Conservation (phyloP, 2,329 filamentous ascomycete genomes). For the Fusarium sp. region DNA sequence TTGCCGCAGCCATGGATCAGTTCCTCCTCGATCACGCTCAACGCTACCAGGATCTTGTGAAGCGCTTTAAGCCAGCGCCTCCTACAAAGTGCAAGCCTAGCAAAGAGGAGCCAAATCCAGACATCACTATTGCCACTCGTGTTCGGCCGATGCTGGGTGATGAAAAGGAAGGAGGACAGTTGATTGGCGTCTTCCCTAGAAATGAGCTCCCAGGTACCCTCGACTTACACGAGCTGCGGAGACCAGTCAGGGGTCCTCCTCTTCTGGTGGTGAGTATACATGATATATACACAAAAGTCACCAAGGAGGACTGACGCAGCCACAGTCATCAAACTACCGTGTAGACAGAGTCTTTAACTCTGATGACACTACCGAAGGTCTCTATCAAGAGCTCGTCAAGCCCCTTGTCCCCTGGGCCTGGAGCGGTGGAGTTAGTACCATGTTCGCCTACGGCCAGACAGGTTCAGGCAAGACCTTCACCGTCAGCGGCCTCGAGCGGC, state of each 20-base stretch:
- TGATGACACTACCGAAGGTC: constrained; percentile 55
- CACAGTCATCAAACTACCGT: constrained; percentile 54
- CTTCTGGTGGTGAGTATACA: constrained; percentile 50
- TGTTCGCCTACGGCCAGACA: constrained; percentile 66
- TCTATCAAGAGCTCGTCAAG: constrained; percentile 60
- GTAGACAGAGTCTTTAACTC: constrained; percentile 57
- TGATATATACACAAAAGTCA: background rate
- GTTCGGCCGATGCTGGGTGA: constrained; percentile 57
- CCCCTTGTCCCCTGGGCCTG: constrained; percentile 63
- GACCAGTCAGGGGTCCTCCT: constrained; percentile 52
- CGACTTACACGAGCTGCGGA: constrained; percentile 58
- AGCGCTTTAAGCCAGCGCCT: constrained; percentile 46
- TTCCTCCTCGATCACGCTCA: constrained; percentile 53
- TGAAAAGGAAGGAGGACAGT: constrained; percentile 52
- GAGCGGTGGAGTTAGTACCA: constrained; percentile 63
- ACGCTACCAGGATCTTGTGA: constrained; percentile 51
- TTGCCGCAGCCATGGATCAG: constrained; percentile 51
- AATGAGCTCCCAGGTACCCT: constrained; percentile 28
- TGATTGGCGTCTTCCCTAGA: constrained; percentile 41
- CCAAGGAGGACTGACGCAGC: background rate
- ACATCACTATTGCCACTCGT: constrained; percentile 57
- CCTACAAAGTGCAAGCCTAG: constrained; percentile 15
- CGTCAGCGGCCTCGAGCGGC: constrained; percentile 59
- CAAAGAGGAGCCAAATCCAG: constrained; percentile 30
- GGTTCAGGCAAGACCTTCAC: constrained; percentile 66